These are phyloP conservation scores for Albatrellus ellisii DNA, from an alignment of 768 basidiomycete genomes.

Conservation along the genomic window DNA sequence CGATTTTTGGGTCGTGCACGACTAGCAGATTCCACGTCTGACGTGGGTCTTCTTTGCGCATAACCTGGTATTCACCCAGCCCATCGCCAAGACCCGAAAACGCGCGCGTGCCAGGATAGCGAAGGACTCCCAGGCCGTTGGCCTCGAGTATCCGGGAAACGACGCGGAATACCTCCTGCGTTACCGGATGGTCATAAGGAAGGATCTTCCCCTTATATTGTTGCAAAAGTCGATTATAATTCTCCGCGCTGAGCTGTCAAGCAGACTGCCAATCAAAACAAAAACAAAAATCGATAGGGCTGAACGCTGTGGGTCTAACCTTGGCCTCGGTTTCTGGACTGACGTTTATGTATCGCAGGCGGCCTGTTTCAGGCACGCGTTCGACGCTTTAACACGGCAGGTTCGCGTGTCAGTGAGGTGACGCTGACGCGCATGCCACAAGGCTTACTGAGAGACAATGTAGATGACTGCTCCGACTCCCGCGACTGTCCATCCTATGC, in stretches of 20 bases:
- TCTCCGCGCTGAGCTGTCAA: conserved; percentile 29
- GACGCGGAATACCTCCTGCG: conserved; percentile 56
- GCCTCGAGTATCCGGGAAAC: conserved; percentile 55
- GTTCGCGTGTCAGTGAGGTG: neutral
- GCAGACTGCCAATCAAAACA: neutral
- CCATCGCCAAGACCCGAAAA: too few relatives aligned
- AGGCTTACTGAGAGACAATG: neutral
- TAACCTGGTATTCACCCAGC: too few relatives aligned
- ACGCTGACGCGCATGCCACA: neutral
- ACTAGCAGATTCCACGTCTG: conserved; percentile 65
- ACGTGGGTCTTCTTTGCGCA: too few relatives aligned
- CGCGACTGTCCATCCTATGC: neutral
- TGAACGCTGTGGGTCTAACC: conserved; percentile 21
- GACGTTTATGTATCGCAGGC: conserved; percentile 83
- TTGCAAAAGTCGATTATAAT: conserved; percentile 30
- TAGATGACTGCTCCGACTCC: neutral
- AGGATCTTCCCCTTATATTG: conserved; percentile 46
- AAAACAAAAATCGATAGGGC: neutral
- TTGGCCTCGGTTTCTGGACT: conserved; percentile 40
- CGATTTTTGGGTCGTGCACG: conserved; percentile 51
- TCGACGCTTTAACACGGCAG: conserved; percentile 43
- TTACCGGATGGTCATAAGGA: conserved; percentile 51
- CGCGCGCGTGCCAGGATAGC: too few relatives aligned
- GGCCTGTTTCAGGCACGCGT: conserved; percentile 72
- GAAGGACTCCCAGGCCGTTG: too few relatives aligned